These are phyloP conservation scores for Populus hybrid DNA, from an alignment of 441 rosid species.

Conservation along the genomic window DNA sequence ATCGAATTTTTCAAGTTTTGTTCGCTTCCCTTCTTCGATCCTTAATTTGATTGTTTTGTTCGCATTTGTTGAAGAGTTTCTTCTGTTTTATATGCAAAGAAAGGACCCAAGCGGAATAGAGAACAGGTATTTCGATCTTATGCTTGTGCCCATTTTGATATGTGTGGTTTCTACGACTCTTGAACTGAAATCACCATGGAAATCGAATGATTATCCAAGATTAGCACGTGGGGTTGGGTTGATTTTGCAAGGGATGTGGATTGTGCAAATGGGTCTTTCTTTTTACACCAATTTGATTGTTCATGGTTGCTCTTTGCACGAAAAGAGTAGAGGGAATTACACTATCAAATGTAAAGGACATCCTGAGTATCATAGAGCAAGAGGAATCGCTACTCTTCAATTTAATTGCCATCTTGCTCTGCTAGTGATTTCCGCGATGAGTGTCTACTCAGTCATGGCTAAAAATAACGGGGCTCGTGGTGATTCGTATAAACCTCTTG, in stretches of 20 bases:
- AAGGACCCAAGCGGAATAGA: conserved; percentile 70
- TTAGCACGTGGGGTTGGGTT: conserved; percentile 70
- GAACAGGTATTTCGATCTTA: conserved; percentile 75
- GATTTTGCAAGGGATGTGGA: conserved; percentile 87
- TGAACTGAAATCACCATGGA: conserved; percentile 38
- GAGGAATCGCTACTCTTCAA: conserved; percentile 89
- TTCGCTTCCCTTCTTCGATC: conserved; percentile 41
- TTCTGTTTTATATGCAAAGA: conserved; percentile 62
- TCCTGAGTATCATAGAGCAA: conserved; percentile 72
- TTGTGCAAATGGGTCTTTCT: conserved; percentile 86
- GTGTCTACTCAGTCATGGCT: conserved; percentile 46
- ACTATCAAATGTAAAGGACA: conserved; percentile 77
- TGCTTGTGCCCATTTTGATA: conserved; percentile 67
- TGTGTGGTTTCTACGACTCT: conserved; percentile 57
- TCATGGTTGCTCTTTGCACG: conserved; percentile 64
- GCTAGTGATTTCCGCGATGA: conserved; percentile 47
- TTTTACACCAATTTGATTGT: conserved; percentile 61
- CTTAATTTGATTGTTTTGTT: conserved; percentile 53
- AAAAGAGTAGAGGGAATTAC: conserved; percentile 74
- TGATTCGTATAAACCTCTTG: conserved; percentile 64
- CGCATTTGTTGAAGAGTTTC: conserved; percentile 71
- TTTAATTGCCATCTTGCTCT: conserved; percentile 88
- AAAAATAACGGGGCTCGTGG: conserved; percentile 38
- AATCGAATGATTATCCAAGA: conserved; percentile 31
- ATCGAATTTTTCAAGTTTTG: conserved; percentile 23